Base-by-base conservation (phyloP, 768 basidiomycete species). In the Boletus edulis region DNA sequence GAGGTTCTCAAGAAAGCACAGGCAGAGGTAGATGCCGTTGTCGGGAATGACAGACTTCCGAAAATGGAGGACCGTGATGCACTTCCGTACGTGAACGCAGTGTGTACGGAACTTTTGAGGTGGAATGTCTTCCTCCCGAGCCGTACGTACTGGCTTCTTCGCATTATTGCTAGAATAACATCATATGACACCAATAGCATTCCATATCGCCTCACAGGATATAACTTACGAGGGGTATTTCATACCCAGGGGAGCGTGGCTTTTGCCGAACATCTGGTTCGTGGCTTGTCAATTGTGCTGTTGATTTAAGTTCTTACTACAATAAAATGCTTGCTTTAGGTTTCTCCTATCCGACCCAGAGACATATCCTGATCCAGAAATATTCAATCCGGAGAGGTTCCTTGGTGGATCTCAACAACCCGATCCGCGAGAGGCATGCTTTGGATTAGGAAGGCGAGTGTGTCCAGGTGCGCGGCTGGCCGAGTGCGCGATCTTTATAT, bases 161-260 rank as follows among this genome's bases (percentile, higher is more conserved):
- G 27, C 27, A 24, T 18, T 24, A 9, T 46, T 29, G 17, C 11
- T 31, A 10, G 11, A n/a, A 27, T 27, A 27, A 27, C 27, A 8
- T 27, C 24, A 11, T 12, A 0, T 2, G 14, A 2, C 14, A 39
- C 38, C 38, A 2, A 9, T 38, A 52, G 51, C 8, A 3, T 3
- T 10, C 4, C 52, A 51, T 39, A 24, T 39, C 27, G 29, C 4
- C 3, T 22, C 52, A 10, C 29, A 53, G 4, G 47, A 51, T 3
- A 20, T 9, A 2, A 41, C 48, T 44, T 56, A 61, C 18, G 31
- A 62, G 1, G 66, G 61, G 2, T 57, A 66, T 35, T 20, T 59
- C 0, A 69, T 67, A 1, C 58, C 67, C 0, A 63, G 67, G 29
- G 68, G 66, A 38, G 20, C 53, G 3, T 13, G 39, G 3, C 22